These are phyloP conservation scores for Spathaspora girioi DNA, from an alignment of 805 yeast genomes.

Conservation along the genomic window DNA sequence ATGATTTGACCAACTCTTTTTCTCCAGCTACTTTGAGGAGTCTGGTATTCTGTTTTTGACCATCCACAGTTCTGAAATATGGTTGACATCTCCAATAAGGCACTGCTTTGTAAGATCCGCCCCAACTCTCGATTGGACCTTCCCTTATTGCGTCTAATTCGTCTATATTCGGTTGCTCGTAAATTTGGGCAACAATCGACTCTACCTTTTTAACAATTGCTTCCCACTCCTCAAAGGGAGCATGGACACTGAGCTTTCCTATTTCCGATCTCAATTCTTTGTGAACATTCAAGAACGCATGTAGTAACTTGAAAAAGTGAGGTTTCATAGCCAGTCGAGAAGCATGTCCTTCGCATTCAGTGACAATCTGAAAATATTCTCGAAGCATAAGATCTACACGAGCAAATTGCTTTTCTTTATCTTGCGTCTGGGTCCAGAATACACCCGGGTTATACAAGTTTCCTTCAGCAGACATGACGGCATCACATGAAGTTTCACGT, in stretches of 20 bases:
- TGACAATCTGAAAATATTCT: conserved; percentile 85
- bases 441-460: conserved; percentile 91
- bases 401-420: conserved; percentile 68
- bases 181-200: conserved; percentile 54
- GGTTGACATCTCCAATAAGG: conserved; percentile 99
- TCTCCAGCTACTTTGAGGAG: conserved; percentile 37
- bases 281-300: conserved; percentile 74
- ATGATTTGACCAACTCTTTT: conserved; percentile 5
- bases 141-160: conserved; percentile 51
- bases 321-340: conserved; percentile 84
- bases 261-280: conserved; percentile 74
- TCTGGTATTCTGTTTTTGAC: conserved; percentile 46
- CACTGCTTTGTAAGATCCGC: conserved; percentile 72
- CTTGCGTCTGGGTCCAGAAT: conserved; percentile 54
- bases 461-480: conserved; percentile 97
- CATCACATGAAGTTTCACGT: conserved; percentile 68
- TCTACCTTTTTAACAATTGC: conserved; percentile 64
- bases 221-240: conserved; percentile 41
- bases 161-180: conserved; percentile 46
- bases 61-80: conserved; percentile 84
- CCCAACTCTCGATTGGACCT: conserved; percentile 65
- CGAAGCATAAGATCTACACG: conserved; percentile 79
- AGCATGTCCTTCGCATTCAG: conserved; percentile 58
- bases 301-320: conserved; percentile 82
- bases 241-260: conserved; percentile 48